Evolutionary conservation across 371 early-diverging fungal genomes (phyloP), one percentile per base, ranked within the genome.

Genomic region (Nematocida homosporus): DNA sequence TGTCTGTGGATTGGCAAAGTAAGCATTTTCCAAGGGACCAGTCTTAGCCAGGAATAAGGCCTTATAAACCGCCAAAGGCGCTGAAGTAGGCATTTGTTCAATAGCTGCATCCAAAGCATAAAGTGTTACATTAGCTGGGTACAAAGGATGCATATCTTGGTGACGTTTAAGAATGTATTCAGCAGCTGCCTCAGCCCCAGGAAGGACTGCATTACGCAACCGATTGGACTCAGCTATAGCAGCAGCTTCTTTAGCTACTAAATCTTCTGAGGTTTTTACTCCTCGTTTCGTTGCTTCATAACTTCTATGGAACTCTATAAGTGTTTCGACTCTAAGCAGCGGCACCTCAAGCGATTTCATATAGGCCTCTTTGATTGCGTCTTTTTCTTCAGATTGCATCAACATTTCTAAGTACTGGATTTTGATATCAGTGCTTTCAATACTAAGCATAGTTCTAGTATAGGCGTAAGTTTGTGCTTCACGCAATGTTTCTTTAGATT

Each of bases 231-330:
- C 65, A 3, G n/a, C 51, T 41, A 41, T 41, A 27, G 75, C 47
- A 42, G 53, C 27, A 53, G 40, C 34, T 38, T 59, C 78, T 80
- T 65, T 53, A 77, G 80, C 25, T 68, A 59, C 8, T 16, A 61
- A 30, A 56, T 61, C 35, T 63, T 34, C 40, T 8, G 6, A 6
- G 23, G 65, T 52, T 37, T 65, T 78, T 44, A 60, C 79, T 1
- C 42, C 78, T 3, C 54, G 60, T 10, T 59, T 35, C 50, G 63
- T 80, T 38, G 66, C 79, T 53, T 82, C 80, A 55, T 60, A 82
- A 50, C 76, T 68, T 48, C 77, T 79, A 61, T 79, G 79, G 5
- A 65, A 53, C n/a, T 60, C 61, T 44, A 76, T 78, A 27, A 82
- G 54, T 44, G 65, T 66, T 13, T 54, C 51, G 30, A 80, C 40